Evolutionary conservation across 495 filamentous ascomycete genomes (phyloP).

Genomic region (Clavariopsis aquatica): DNA sequence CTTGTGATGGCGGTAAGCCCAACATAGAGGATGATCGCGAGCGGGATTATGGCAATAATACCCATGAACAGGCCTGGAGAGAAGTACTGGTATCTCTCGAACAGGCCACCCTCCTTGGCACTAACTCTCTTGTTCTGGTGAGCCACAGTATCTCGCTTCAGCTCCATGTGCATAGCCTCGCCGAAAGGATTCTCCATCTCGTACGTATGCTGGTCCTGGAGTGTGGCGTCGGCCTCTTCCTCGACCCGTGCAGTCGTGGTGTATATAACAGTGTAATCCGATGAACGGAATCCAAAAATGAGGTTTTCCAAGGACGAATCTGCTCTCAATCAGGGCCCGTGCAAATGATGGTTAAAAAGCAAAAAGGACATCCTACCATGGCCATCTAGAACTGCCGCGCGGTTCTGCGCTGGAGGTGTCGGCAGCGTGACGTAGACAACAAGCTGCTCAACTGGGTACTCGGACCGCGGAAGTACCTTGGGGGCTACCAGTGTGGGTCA

Average conservation of each 20-base stretch:
- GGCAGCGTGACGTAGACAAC: not conserved
- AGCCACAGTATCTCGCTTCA: conserved; percentile 57
- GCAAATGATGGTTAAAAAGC: not conserved
- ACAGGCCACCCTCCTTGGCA: conserved; percentile 60
- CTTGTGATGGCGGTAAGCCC: conserved; percentile 74
- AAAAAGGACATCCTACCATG: not conserved
- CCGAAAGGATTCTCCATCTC: conserved; percentile 56
- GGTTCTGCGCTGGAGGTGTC: not conserved
- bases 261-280: conserved; percentile 65
- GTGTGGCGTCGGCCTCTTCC: conserved; percentile 2
- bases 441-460: not conserved
- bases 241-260: conserved; percentile 51
- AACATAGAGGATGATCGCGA: conserved; percentile 74
- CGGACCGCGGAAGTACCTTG: not conserved
- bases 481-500: not conserved
- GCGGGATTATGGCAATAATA: conserved; percentile 64
- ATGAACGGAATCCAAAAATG: conserved; percentile 51
- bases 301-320: conserved; percentile 64
- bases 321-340: conserved; percentile 45
- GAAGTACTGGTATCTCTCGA: conserved; percentile 90
- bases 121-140: conserved; percentile 37
- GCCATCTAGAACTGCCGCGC: not conserved
- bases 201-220: conserved; percentile 45
- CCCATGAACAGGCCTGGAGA: conserved; percentile 86
- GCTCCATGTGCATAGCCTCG: conserved; percentile 55